These are phyloP conservation scores for Penicilliopsis zonata DNA, from an alignment of 495 filamentous ascomycete species.

Conservation along the genomic window DNA sequence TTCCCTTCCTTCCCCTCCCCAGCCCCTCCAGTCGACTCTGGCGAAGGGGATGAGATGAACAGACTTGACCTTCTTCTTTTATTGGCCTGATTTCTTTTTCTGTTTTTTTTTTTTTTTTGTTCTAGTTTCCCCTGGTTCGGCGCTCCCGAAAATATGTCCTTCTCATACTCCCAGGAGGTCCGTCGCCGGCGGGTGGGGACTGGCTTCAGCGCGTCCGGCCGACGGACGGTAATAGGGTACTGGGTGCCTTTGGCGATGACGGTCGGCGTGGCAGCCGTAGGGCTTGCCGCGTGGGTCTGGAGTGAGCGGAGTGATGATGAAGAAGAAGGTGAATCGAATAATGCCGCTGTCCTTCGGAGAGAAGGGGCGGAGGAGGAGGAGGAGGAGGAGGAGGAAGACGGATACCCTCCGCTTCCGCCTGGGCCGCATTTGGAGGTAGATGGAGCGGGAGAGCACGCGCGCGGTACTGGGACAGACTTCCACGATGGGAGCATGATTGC, in stretches of 20 bases:
- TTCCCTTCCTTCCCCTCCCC: conserved; percentile 9
- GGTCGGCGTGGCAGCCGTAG: conserved; percentile 71
- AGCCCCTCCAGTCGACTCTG: conserved; percentile 15
- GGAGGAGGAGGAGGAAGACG: neutral
- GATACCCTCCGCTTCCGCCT: conserved; percentile 20
- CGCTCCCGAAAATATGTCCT: too few relatives aligned
- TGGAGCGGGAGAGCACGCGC: conserved; percentile 19
- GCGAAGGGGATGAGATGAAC: too few relatives aligned
- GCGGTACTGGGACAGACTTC: conserved; percentile 17
- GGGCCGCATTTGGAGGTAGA: too few relatives aligned
- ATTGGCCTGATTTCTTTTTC: neutral
- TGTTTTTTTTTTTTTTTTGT: too few relatives aligned
- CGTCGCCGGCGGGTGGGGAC: conserved; percentile 42
- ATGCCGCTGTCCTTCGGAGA: too few relatives aligned
- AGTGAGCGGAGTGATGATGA: conserved; percentile 69
- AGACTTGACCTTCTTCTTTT: neutral
- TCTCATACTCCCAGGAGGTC: conserved; percentile 57
- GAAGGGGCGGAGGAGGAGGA: conserved; percentile 26
- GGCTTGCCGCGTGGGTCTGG: conserved; percentile 85
- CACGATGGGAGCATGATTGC: conserved; percentile 56
- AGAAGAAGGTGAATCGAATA: conserved; percentile 49
- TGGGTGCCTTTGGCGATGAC: conserved; percentile 81
- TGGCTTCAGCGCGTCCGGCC: conserved; percentile 39
- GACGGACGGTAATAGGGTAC: conserved; percentile 62
- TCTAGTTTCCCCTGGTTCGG: too few relatives aligned